phyloP scores from a whole-genome alignment of 192 early-diverging fungal species.

The Mortierella claussenii region DNA sequence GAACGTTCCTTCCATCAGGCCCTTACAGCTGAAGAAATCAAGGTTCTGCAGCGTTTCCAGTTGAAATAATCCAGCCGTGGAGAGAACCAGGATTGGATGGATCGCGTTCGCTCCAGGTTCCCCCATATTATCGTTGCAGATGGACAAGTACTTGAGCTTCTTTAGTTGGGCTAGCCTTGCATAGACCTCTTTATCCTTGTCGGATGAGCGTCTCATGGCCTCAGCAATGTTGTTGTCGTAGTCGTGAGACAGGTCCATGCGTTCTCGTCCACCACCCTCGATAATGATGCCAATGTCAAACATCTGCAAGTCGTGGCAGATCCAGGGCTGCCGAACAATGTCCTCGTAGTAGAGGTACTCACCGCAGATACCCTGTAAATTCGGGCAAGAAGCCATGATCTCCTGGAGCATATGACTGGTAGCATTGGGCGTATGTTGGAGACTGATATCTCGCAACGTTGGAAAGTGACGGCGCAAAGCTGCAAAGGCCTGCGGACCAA shows the following conservation, averaged over 20 bases:
- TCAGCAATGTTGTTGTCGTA: no score
- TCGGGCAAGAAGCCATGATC: slow-evolving; percentile 32
- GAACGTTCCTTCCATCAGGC: background rate
- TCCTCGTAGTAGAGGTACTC: slow-evolving; percentile 7
- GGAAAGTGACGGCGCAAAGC: slow-evolving; percentile 33
- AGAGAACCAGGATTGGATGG: background rate
- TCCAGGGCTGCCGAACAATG: slow-evolving; percentile 14
- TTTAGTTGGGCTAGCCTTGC: slow-evolving; percentile 6
- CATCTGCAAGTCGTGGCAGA: slow-evolving; percentile 20
- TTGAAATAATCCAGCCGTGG: slow-evolving; percentile 3
- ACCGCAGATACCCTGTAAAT: slow-evolving; percentile 29
- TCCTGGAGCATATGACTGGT: slow-evolving; percentile 19
- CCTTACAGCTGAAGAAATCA: slow-evolving; percentile 24
- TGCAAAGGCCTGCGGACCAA: slow-evolving; percentile 2
- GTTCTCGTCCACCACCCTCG: background rate
- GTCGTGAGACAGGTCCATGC: no score
- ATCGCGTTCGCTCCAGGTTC: background rate
- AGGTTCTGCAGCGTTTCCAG: slow-evolving; percentile 8
- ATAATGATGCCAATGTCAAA: slow-evolving; percentile 34
- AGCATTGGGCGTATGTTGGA: slow-evolving; percentile 10
- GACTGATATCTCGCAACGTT: slow-evolving; percentile 31
- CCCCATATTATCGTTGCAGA: slow-evolving; percentile 4
- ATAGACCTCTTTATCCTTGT: slow-evolving; percentile 5
- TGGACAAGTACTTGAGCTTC: slow-evolving; percentile 23
- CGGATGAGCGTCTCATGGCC: background rate